Evolutionary conservation across 78 protist species (phyloP).

Genomic region (Chrysochromulina parva): DNA sequence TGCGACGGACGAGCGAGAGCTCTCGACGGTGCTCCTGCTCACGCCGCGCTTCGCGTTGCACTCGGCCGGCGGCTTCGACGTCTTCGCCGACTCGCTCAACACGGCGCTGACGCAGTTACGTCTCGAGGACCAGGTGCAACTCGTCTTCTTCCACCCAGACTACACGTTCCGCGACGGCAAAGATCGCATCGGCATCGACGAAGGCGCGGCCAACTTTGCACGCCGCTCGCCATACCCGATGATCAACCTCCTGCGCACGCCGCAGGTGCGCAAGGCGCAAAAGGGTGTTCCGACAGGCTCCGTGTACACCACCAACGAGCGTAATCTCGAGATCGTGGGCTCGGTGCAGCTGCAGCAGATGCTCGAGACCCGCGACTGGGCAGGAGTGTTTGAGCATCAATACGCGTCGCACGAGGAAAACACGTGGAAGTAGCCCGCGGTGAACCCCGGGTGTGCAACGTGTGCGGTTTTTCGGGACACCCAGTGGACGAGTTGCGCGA

Average conservation of each 20-base stretch:
- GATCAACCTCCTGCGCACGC: background rate
- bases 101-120: background rate
- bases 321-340: background rate
- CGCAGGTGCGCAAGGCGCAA: slow-evolving; percentile 26
- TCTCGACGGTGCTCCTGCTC: background rate
- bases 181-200: background rate
- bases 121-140: background rate
- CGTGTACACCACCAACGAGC: background rate
- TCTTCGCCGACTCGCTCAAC: background rate
- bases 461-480: too few relatives aligned
- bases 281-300: slow-evolving; percentile 6
- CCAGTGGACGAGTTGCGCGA: too few relatives aligned
- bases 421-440: too few relatives aligned
- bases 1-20: background rate
- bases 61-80: background rate
- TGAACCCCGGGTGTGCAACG: too few relatives aligned
- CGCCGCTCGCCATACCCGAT: background rate
- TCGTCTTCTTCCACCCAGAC: slow-evolving; percentile 28
- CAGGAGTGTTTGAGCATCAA: too few relatives aligned
- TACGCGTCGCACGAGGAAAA: too few relatives aligned
- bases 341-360: background rate
- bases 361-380: background rate
- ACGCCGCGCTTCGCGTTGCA: background rate
- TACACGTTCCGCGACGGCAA: slow-evolving; percentile 25
- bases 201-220: background rate